phyloP scores from a whole-genome alignment of 352 stramenopile genomes.

The Globisporangium spiculum region DNA sequence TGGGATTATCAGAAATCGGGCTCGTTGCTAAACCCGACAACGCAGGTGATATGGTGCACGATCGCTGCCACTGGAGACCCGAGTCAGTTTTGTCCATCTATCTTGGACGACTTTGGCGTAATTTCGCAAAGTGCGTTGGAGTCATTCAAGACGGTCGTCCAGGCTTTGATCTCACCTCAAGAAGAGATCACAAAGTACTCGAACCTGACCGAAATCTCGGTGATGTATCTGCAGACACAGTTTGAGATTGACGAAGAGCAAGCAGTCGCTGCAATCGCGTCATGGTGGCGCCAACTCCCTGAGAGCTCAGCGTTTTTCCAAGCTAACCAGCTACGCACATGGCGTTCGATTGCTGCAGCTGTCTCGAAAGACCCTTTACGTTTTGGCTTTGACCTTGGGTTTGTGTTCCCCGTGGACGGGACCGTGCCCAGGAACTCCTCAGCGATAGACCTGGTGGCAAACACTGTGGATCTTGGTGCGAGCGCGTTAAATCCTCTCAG shows the following conservation, averaged over 20 bases:
- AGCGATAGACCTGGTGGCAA: conserved; percentile 29
- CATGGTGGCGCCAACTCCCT: conserved; percentile 42
- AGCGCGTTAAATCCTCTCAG: conserved; percentile 15
- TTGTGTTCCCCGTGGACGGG: conserved; percentile 33
- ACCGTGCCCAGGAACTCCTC: conserved; percentile 26
- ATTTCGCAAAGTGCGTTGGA: conserved; percentile 23
- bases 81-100: conserved; percentile 25
- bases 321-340: conserved; percentile 33
- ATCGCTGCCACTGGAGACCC: conserved; percentile 19
- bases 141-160: conserved; percentile 30
- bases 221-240: conserved; percentile 33
- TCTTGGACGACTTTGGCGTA: conserved; percentile 39
- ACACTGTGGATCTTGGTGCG: conserved; percentile 22
- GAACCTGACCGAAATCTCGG: conserved; percentile 36
- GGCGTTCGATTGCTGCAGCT: conserved; percentile 21
- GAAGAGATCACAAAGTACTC: conserved; percentile 26
- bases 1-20: conserved; percentile 38
- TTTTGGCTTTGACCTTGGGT: conserved; percentile 44
- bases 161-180: conserved; percentile 23
- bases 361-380: conserved; percentile 29
- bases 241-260: conserved; percentile 31
- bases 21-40: conserved; percentile 46
- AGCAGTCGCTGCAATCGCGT: conserved; percentile 23
- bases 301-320: conserved; percentile 46
- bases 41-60: conserved; percentile 46